Base-by-base conservation (phyloP, 257 asterid genomes). In the Striga asiatica region DNA sequence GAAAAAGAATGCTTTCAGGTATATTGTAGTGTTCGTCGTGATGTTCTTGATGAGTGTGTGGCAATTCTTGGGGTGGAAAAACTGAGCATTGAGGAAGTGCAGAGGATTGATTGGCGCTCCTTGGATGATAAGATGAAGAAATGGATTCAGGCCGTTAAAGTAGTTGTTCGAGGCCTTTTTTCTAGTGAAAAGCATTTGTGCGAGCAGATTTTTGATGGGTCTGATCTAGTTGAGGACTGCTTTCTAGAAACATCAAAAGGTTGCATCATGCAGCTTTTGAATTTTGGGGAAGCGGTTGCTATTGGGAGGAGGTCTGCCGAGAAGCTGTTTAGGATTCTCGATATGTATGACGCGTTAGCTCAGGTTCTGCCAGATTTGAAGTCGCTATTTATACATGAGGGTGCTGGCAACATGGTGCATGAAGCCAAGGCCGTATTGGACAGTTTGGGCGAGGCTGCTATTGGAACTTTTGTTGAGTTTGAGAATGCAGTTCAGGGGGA, bases 81-180 rank as follows among this genome's bases (percentile, higher is more conserved):
- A 60, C 42, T 84, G 76, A 92, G 98, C 67, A 92, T 92, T 55
- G 98, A 92, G 80, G 97, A 92, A 74, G 98, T 92, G 43, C 98
- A 92, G 76, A 84, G 77, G 82, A 79, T 84, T 52, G 91, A 87
- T 10, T 82, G 95, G 95, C 77, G 62, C 19, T 52, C 74, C 14
- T 52, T 84, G 80, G 89, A 92, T 39, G 97, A 92, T 50, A 92
- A 84, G 70, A 92, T 92, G 96, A 84, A 74, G 80, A 88, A 88
- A 60, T 91, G 98, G 98, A 76, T 80, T 56, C 88, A 81, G 45
- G 93, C 94, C 5, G 75, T 87, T 31, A 91, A 87, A 59, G 72
- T 91, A 8, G 83, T 82, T 57, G 82, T 82, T 18, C 73, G 93
- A 13, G 81, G 84, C 58, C 81, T 87, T 25, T 55, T 91, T 59